Evolutionary conservation across 805 yeast genomes (phyloP), one percentile per base, ranked within the genome.

Genomic region (Zygotorulaspora sp.): DNA sequence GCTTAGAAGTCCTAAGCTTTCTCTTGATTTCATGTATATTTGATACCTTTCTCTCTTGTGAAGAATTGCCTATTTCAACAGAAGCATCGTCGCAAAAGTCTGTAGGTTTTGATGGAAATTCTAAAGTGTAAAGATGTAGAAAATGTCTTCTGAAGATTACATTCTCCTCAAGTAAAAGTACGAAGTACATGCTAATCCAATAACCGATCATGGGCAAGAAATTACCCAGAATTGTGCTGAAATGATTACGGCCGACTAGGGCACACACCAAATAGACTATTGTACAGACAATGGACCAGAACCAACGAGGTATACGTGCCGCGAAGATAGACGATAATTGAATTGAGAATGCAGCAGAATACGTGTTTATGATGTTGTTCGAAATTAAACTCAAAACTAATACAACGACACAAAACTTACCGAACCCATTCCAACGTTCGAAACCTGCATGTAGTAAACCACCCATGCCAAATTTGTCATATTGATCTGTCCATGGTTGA

Each of bases 191-290:
- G 41, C 89, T 76, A 39, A 84, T 75, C 96, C 96, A 86, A 63
- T 86, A 86, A 2, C 95, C 95, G 41, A 86, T 74, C 95, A 86
- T 86, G 7, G 96, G 95, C 52, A 86, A 66, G 62, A 86, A 86
- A 53, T 86, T 86, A 8, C 86, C 78, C 48, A 86, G 65, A 43
- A 87, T 84, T 2, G 77, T 69, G 40, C 85, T 69, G 56, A 87
- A 82, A 49, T 80, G 78, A 55, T 80, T 65, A 50, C 82, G 71
- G 8, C 96, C 96, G 15, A 75, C 89, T 42, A 85, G 63, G 1
- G 95, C 80, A 56, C 86, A 74, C 3, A 81, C 76, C 44, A 83
- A 66, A 52, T 80, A 83, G 15, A 83, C 63, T 1, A 68, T 72
- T 10, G 87, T 80, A 16, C 81, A 71, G 4, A 74, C 58, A 30